Evolutionary conservation across 2,329 filamentous ascomycete species (phyloP).

Genomic region (Aspergillus felis): DNA sequence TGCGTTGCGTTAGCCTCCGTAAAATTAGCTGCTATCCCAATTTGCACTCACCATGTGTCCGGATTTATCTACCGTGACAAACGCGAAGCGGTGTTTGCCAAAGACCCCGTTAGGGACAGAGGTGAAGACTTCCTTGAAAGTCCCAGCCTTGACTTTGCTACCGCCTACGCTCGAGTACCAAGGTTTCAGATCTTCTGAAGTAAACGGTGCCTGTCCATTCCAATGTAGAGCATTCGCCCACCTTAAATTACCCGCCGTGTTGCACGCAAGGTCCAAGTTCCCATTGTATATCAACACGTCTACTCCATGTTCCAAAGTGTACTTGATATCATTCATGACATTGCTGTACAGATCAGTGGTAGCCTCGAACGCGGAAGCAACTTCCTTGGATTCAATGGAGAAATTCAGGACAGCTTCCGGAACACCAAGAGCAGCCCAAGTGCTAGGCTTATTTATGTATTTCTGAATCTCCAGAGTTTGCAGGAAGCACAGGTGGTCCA

Average conservation of each 20-base stretch:
- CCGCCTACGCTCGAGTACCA: not conserved
- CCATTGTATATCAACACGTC: conserved; percentile 1
- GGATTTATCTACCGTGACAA: conserved; percentile 2
- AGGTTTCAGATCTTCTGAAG: not conserved
- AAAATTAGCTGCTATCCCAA: not conserved
- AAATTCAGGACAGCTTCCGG: conserved; percentile 8
- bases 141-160: not conserved
- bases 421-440: conserved; percentile 12
- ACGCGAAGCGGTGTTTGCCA: not conserved
- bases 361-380: conserved; percentile 7
- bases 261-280: not conserved
- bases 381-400: conserved; percentile 1
- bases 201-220: not conserved
- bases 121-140: not conserved
- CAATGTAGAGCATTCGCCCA: not conserved
- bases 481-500: conserved; percentile 13
- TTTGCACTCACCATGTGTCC: conserved; percentile 3
- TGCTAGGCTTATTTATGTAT: conserved; percentile 11
- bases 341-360: conserved; percentile 6
- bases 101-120: not conserved
- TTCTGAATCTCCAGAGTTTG: conserved; percentile 6
- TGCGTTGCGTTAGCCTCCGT: not conserved
- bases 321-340: conserved; percentile 6
- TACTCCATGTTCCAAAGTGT: conserved; percentile 10
- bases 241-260: not conserved